Percentiles rank a stretch among this genome's conserved stretches.
These are phyloP conservation scores for Verticillium dahliae DNA, from an alignment of 2,329 filamentous ascomycete genomes.

Conservation along the genomic window DNA sequence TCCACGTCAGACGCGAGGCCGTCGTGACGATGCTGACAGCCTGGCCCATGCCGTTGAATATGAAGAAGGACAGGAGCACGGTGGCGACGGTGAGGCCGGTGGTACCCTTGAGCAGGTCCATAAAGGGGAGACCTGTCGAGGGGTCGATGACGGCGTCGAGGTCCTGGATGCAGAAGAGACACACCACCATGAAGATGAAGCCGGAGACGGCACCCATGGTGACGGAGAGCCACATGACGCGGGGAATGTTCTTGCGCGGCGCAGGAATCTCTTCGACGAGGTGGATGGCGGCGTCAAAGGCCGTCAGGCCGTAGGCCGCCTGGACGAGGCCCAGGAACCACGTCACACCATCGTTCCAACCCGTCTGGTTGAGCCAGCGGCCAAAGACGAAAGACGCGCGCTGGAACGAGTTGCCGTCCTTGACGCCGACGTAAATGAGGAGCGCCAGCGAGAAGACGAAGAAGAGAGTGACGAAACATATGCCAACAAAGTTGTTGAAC, in stretches of 20 bases:
- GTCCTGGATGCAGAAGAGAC: conserved; percentile 35
- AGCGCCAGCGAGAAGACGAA: conserved; percentile 19
- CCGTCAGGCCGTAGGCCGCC: conserved; percentile 18
- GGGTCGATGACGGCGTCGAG: conserved; percentile 29
- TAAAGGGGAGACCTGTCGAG: conserved; percentile 34
- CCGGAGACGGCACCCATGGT: conserved; percentile 38
- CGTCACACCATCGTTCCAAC: conserved; percentile 23
- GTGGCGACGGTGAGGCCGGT: conserved; percentile 16
- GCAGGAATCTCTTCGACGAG: conserved; percentile 26
- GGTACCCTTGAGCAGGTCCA: conserved; percentile 29
- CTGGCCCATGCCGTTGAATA: conserved; percentile 19
- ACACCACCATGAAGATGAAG: conserved; percentile 30
- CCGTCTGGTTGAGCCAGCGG: conserved; percentile 23
- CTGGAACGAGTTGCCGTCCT: conserved; percentile 21
- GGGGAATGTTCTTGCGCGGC: conserved; percentile 21
- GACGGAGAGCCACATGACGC: conserved; percentile 25
- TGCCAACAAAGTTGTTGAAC: conserved; percentile 21
- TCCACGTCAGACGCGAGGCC: conserved; percentile 29
- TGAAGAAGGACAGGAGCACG: conserved; percentile 19
- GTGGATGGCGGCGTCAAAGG: conserved; percentile 25
- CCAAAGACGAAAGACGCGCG: conserved; percentile 21
- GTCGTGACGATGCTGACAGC: conserved; percentile 24
- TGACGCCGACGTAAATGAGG: conserved; percentile 21
- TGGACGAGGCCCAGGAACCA: conserved; percentile 14
- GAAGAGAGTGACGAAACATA: conserved; percentile 20